These are phyloP conservation scores for Penicillium daleae DNA, from an alignment of 495 filamentous ascomycete genomes.

Conservation along the genomic window DNA sequence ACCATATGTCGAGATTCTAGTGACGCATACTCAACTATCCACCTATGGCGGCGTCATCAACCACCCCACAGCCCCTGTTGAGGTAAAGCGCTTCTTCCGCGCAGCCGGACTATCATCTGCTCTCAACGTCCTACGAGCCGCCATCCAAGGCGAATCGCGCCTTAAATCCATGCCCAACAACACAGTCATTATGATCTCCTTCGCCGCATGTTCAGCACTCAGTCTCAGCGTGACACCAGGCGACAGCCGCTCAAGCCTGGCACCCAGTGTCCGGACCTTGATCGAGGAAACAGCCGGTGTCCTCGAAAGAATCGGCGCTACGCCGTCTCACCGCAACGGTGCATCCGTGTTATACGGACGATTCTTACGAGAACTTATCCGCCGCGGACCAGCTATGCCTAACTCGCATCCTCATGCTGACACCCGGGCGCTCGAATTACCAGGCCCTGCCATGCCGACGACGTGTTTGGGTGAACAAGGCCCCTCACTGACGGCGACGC, in stretches of 20 bases:
- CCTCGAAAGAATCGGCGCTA: constrained; percentile 67
- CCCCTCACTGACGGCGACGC: constrained; percentile 18
- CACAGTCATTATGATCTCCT: constrained; percentile 77
- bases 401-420: not conserved
- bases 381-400: constrained; percentile 34
- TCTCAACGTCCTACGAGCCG: constrained; percentile 72
- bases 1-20: constrained; percentile 74
- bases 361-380: constrained; percentile 62
- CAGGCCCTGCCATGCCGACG: constrained; percentile 22
- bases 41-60: constrained; percentile 77
- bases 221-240: constrained; percentile 62
- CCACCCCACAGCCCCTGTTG: constrained; percentile 68
- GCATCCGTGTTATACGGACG: constrained; percentile 64
- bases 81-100: constrained; percentile 72
- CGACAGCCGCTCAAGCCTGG: constrained; percentile 57
- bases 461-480: constrained; percentile 22
- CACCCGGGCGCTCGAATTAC: constrained; percentile 6
- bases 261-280: constrained; percentile 67
- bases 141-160: constrained; percentile 69
- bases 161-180: constrained; percentile 79
- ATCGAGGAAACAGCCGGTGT: constrained; percentile 73
- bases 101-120: constrained; percentile 69
- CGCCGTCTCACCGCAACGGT: constrained; percentile 65
- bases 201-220: constrained; percentile 71
- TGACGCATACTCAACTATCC: constrained; percentile 71